Percentiles rank a stretch among this genome's conserved stretches.
Conservation (phyloP, 2,329 filamentous ascomycete genomes). For the Pseudonectria foliicola region DNA sequence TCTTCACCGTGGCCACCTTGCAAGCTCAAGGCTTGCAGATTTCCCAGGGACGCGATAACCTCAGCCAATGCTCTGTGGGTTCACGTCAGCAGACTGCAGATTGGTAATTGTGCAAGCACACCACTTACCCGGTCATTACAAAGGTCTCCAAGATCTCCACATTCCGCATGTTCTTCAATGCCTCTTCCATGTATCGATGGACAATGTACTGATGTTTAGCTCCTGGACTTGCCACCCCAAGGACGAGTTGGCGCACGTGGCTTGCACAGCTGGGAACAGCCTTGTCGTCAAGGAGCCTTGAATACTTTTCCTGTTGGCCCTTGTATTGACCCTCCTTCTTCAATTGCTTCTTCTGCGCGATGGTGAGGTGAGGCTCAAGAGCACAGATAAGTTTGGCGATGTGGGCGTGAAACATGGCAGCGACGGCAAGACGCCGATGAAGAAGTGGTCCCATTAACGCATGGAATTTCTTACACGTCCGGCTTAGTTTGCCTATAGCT, state of each 20-base stretch:
- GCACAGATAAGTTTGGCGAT: slow-evolving; percentile 13
- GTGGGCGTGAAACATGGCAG: slow-evolving; percentile 6
- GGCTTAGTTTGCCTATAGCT: slow-evolving; percentile 5
- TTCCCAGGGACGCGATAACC: slow-evolving; percentile 5
- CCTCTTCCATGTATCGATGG: slow-evolving; percentile 13
- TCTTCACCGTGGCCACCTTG: no score
- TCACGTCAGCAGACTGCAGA: slow-evolving; percentile 2
- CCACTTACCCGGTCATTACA: slow-evolving; percentile 8
- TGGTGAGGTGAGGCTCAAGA: slow-evolving; percentile 10
- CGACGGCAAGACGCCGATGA: slow-evolving; percentile 7
- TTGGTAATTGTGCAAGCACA: no score
- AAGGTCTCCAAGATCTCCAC: slow-evolving; percentile 10
- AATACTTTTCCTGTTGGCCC: slow-evolving; percentile 10
- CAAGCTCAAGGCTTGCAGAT: slow-evolving; percentile 11
- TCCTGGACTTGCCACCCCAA: slow-evolving; percentile 4
- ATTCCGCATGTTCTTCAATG: slow-evolving; percentile 7
- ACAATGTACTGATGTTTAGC: slow-evolving; percentile 9
- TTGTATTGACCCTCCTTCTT: slow-evolving; percentile 11
- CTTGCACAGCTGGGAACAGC: slow-evolving; percentile 4
- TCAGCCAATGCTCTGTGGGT: slow-evolving; percentile 5
- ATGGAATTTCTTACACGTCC: slow-evolving; percentile 13
- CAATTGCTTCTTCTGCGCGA: slow-evolving; percentile 11
- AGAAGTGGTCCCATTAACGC: slow-evolving; percentile 8
- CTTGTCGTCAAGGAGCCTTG: slow-evolving; percentile 1
- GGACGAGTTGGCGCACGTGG: slow-evolving; percentile 5